phyloP scores from a whole-genome alignment of 768 basidiomycete species.

The Aureoboletus auriporus region DNA sequence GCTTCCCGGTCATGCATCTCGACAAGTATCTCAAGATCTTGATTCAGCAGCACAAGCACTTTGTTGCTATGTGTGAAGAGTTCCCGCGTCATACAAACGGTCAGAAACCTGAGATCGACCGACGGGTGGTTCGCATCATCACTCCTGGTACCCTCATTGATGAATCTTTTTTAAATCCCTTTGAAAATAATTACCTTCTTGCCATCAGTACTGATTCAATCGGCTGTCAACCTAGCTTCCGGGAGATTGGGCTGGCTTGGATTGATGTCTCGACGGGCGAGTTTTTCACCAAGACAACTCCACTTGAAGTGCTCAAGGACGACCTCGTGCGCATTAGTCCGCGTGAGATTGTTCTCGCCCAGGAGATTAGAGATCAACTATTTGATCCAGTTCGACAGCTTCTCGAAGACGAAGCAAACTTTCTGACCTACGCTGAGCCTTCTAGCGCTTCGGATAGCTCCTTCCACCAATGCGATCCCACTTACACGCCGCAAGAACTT shows the following conservation, averaged over 20 bases:
- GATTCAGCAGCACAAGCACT: constrained; percentile 77
- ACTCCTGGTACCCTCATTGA: constrained; percentile 95
- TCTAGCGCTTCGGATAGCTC: neutral
- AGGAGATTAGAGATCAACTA: constrained; percentile 32
- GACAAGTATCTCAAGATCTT: constrained; percentile 85
- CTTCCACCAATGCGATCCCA: constrained; percentile 2
- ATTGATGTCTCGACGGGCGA: constrained; percentile 94
- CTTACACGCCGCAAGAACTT: constrained; percentile 39
- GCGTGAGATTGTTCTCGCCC: constrained; percentile 72
- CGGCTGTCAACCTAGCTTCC: neutral
- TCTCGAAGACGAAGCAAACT: constrained; percentile 50
- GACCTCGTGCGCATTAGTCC: constrained; percentile 80
- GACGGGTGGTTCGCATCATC: constrained; percentile 81
- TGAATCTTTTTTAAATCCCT: constrained; percentile 80
- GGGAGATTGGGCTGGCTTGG: constrained; percentile 75
- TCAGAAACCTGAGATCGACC: constrained; percentile 59
- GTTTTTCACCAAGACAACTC: constrained; percentile 71
- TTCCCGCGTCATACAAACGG: constrained; percentile 54
- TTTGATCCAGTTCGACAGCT: constrained; percentile 45
- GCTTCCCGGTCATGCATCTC: constrained; percentile 83
- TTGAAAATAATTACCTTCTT: constrained; percentile 88
- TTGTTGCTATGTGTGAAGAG: constrained; percentile 94
- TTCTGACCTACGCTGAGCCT: constrained; percentile 46
- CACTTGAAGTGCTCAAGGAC: constrained; percentile 59
- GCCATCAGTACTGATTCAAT: constrained; percentile 43